Percentiles rank a stretch among this genome's conserved stretches.
Conservation (phyloP, 768 basidiomycete species). For the Kockovaella imperatae region DNA sequence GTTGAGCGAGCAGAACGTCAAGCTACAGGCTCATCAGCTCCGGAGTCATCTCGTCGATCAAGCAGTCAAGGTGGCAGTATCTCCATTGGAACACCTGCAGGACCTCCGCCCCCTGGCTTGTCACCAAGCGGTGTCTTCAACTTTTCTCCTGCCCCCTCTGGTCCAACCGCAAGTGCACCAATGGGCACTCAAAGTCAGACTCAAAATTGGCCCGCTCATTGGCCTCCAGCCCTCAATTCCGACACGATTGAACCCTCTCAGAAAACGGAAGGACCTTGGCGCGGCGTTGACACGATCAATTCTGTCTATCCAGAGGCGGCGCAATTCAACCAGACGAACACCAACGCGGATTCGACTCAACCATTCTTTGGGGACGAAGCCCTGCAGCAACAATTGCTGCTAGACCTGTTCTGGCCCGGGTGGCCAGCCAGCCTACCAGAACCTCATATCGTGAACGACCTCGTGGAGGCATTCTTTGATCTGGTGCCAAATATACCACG, state of each 20-base stretch:
- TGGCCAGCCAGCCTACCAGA: conserved; percentile 36
- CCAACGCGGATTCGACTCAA: neutral
- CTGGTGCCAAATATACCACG: conserved; percentile 68
- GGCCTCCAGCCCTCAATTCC: conserved; percentile 12
- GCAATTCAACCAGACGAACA: neutral
- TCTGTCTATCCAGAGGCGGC: neutral
- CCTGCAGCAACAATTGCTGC: conserved; percentile 30
- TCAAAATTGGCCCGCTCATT: conserved; percentile 4
- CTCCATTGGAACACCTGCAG: conserved; percentile 3
- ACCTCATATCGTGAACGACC: conserved; percentile 37
- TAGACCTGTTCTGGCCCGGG: conserved; percentile 41
- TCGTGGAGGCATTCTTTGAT: conserved; percentile 68
- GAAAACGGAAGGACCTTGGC: conserved; percentile 23
- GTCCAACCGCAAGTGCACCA: conserved; percentile 6
- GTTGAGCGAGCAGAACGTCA: too few species aligned
- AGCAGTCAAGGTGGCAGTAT: neutral
- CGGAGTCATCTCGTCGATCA: neutral
- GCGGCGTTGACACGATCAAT: conserved; percentile 22
- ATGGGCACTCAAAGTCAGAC: neutral
- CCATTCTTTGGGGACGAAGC: conserved; percentile 15
- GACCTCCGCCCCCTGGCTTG: conserved; percentile 7
- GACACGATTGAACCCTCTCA: conserved; percentile 10
- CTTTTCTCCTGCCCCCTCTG: conserved; percentile 30
- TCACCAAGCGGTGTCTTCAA: conserved; percentile 35
- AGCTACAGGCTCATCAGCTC: neutral